Base-by-base conservation (phyloP, 2,329 filamentous ascomycete genomes). In the Piedraia hortae region DNA sequence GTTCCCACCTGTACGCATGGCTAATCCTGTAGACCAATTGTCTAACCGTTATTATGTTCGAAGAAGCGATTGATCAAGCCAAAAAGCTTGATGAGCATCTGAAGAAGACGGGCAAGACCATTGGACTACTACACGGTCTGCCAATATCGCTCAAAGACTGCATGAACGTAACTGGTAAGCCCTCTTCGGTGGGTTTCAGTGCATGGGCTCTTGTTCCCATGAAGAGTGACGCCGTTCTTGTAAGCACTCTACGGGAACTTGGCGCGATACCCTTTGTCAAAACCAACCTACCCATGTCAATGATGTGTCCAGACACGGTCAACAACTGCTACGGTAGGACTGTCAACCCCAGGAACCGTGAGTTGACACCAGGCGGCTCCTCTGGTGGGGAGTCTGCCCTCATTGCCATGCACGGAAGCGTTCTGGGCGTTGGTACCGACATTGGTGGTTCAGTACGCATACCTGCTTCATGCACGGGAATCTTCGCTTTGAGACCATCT, bases 91-190 rank as follows among this genome's bases (percentile, higher is more conserved):
- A 66, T 34, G 44, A 51, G 1, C 47, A 61, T 26, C 45, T 58
- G 3, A 31, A 41, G 10, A 42, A 40, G 21, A 53, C 44, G 7
- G 51, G 50, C 12, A 41, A 46, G 28, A 39, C 51, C 0, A 43
- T 55, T 16, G 70, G 70, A 0, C 66, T 68, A 2, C 50, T 77
- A 2, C 69, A 75, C 39, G 70, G 65, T 38, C 26, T 70, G 0
- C 62, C 63, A 1, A 47, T 70, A 21, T 61, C 64, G 0, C 51
- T 77, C 20, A 77, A 77, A 35, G 69, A 75, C 43, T 64, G 67
- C 35, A 67, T 73, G 48, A 56, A 71, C 26, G 45, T 71, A 8
- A 38, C 41, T 2, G 62, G 62, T 4, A 49, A 62, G 7, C 62
- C 67, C 29, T 49, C 59, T 11, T 65, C 62, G 0, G 52, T 68